Evolutionary conservation across 305 asterid genomes (phyloP).

Genomic region (Fraxinus sp.): DNA sequence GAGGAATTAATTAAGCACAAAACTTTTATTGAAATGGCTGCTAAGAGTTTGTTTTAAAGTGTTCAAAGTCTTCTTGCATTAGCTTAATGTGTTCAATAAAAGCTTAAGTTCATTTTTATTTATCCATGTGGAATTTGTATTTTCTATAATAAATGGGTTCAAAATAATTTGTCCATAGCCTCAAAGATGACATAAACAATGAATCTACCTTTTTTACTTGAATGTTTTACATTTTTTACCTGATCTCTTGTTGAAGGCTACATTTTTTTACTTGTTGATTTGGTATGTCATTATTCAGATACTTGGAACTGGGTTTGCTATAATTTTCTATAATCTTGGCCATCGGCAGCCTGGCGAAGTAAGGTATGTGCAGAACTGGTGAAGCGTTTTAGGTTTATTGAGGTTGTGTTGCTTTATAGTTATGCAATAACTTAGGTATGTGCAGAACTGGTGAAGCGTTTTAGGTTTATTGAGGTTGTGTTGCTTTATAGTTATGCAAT

Average conservation of each 20-base stretch:
- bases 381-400: constrained; percentile 4
- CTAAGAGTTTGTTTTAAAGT: background rate
- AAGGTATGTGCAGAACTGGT: constrained; percentile 47
- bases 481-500: background rate
- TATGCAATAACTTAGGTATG: too few species aligned
- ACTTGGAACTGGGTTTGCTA: constrained; percentile 77
- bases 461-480: background rate
- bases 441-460: constrained; percentile 10
- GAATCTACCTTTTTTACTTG: constrained; percentile 3
- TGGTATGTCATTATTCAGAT: constrained; percentile 45
- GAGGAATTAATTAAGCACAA: background rate
- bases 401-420: background rate
- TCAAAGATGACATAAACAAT: constrained; percentile 4
- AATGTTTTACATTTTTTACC: background rate
- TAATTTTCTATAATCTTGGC: constrained; percentile 89
- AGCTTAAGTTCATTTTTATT: background rate
- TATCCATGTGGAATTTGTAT: background rate
- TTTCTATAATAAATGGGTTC: background rate
- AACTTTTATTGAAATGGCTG: constrained; percentile 11
- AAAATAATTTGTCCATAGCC: constrained; percentile 2
- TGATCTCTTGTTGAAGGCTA: constrained; percentile 8
- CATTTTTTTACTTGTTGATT: constrained; percentile 7
- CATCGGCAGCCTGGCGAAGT: constrained; percentile 81
- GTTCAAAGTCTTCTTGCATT: background rate
- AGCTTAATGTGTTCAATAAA: background rate